These are phyloP conservation scores for Talaromyces verruculosus DNA, from an alignment of 2,329 filamentous ascomycete genomes.

Conservation along the genomic window DNA sequence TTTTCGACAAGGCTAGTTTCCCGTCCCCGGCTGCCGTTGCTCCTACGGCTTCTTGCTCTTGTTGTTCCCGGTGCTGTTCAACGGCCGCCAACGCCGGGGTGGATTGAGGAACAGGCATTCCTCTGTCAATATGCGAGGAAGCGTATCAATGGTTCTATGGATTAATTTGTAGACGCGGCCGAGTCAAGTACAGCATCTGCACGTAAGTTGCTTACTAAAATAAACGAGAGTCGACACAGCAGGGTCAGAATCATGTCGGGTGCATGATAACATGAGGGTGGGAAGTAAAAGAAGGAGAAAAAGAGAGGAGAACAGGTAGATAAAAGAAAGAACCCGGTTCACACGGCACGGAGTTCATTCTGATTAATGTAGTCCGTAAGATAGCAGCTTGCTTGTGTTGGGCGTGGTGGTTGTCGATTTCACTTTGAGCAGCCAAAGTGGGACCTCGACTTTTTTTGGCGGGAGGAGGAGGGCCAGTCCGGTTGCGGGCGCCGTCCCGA, in stretches of 20 bases:
- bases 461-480: neutral
- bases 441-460: neutral
- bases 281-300: neutral
- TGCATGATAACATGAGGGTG: neutral
- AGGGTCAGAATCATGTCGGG: neutral
- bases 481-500: neutral
- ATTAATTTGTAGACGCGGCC: neutral
- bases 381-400: neutral
- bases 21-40: neutral
- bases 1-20: constrained; percentile 1
- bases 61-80: constrained; percentile 11
- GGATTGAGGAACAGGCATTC: constrained; percentile 4
- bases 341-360: neutral
- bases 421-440: constrained; percentile 7
- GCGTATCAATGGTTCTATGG: neutral
- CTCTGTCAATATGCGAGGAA: neutral
- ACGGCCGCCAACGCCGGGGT: neutral
- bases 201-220: neutral
- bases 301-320: neutral
- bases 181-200: neutral
- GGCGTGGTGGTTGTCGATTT: neutral
- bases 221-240: neutral
- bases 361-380: neutral
- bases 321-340: neutral
- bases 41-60: neutral